A percentile compares a stretch with the other conserved stretches of the same genome.
Conservation (phyloP, 345 rosid species). For the Carallia brachiata region DNA sequence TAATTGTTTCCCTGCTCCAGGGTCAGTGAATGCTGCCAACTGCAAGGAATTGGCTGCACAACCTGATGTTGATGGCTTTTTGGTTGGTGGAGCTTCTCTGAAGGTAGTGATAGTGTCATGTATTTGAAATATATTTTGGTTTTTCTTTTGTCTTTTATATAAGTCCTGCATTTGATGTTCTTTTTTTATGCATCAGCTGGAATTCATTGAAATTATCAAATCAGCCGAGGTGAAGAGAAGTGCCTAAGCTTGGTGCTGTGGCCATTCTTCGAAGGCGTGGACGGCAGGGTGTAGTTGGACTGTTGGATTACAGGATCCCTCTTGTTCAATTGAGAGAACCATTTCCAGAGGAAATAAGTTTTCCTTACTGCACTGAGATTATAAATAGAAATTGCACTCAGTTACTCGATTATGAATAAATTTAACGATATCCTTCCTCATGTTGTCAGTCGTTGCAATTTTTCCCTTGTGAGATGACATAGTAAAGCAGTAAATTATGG, state of each 20-base stretch:
- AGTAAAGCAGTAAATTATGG: too few relatives aligned
- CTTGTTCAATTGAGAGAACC: conserved; percentile 1
- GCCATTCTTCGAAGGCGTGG: not conserved
- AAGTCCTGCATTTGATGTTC: not conserved
- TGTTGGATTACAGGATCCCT: too few relatives aligned
- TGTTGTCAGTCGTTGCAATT: too few relatives aligned
- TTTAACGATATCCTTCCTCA: not conserved
- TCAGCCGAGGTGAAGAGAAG: conserved; percentile 48
- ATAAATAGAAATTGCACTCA: not conserved
- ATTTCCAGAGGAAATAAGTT: conserved; percentile 25
- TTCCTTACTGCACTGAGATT: not conserved
- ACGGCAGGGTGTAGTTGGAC: too few relatives aligned
- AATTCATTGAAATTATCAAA: conserved; percentile 62
- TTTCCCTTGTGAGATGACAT: too few relatives aligned
- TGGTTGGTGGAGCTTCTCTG: conserved; percentile 89
- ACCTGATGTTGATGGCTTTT: conserved; percentile 82
- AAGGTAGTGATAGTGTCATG: conserved; percentile 41
- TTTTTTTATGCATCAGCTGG: conserved; percentile 33
- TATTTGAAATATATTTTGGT: not conserved
- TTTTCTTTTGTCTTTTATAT: not conserved
- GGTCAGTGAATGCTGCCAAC: conserved; percentile 80
- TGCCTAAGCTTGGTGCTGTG: conserved; percentile 24
- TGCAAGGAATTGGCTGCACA: conserved; percentile 76
- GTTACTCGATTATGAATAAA: conserved; percentile 7
- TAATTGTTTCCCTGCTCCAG: conserved; percentile 28